Conservation (phyloP, 1,284 basidiomycete genomes). For the Sanghuangporus weigelae region DNA sequence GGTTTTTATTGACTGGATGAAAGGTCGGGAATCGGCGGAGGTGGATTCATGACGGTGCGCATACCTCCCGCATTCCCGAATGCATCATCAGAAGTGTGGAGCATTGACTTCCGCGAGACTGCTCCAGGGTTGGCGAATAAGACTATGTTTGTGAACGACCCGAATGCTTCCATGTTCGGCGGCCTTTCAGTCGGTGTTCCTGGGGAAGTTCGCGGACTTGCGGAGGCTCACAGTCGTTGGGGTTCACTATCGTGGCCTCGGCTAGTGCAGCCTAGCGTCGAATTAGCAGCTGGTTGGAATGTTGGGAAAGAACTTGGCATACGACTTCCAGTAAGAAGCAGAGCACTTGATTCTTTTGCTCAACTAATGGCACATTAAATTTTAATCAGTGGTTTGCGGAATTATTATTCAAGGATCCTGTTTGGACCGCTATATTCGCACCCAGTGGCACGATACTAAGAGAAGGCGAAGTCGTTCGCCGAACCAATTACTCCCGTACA, state of each 20-base stretch:
- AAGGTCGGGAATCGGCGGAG: slow-evolving; percentile 85
- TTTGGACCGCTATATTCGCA: slow-evolving; percentile 80
- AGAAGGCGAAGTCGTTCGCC: slow-evolving; percentile 69
- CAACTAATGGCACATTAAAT: neutral
- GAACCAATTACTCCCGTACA: slow-evolving; percentile 67
- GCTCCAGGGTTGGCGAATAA: slow-evolving; percentile 68
- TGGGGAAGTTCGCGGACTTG: slow-evolving; percentile 80
- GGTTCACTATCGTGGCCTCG: slow-evolving; percentile 73
- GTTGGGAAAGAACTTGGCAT: slow-evolving; percentile 72
- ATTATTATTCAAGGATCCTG: slow-evolving; percentile 70
- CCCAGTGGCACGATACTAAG: slow-evolving; percentile 67
- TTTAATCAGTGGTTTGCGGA: slow-evolving; percentile 39
- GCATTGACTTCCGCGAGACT: slow-evolving; percentile 86
- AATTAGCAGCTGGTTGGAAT: slow-evolving; percentile 73
- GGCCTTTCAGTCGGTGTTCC: slow-evolving; percentile 84
- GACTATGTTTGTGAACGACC: slow-evolving; percentile 67
- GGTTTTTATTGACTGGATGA: neutral
- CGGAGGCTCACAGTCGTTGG: slow-evolving; percentile 76
- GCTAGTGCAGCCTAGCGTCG: slow-evolving; percentile 71
- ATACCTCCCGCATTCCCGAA: slow-evolving; percentile 50
- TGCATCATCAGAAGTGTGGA: slow-evolving; percentile 55
- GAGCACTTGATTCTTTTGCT: neutral
- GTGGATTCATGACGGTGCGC: slow-evolving; percentile 88
- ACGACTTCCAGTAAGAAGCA: slow-evolving; percentile 56
- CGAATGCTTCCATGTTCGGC: slow-evolving; percentile 56